Conservation (phyloP, 768 basidiomycete genomes). For the Termitomyces sp. region DNA sequence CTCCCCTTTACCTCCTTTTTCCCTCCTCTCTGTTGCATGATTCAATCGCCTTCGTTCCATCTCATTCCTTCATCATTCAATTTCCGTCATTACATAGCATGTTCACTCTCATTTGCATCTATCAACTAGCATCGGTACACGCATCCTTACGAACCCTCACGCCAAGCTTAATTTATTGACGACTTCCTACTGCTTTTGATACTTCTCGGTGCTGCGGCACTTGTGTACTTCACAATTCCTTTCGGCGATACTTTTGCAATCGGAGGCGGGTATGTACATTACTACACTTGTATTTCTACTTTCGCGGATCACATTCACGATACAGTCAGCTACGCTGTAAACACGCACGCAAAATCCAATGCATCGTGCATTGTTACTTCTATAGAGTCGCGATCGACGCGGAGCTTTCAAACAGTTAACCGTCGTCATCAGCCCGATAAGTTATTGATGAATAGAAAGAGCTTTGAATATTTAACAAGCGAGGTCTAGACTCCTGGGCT, state of each 20-base stretch:
- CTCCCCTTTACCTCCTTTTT: background rate
- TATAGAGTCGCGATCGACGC: background rate
- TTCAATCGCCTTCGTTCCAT: background rate
- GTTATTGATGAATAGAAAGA: background rate
- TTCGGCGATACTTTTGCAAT: background rate
- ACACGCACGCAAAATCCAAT: background rate
- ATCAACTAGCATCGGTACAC: slow-evolving; percentile 4
- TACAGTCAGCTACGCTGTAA: background rate
- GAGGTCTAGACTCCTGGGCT: background rate
- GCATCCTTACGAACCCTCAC: background rate
- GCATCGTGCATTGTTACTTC: too few species aligned
- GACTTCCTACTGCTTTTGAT: background rate
- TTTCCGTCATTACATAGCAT: slow-evolving; percentile 9
- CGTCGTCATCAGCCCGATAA: background rate
- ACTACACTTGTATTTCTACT: slow-evolving; percentile 7
- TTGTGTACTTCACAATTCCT: background rate
- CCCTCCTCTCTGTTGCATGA: background rate
- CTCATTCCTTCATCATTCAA: slow-evolving; percentile 2
- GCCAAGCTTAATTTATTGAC: slow-evolving; percentile 5
- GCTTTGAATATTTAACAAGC: background rate
- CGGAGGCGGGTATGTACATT: slow-evolving; percentile 8
- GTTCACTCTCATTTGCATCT: slow-evolving; percentile 11
- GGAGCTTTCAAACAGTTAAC: background rate
- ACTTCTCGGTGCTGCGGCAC: background rate
- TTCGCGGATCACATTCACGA: slow-evolving; percentile 4